These are phyloP conservation scores for Sesbania bispinosa DNA, from an alignment of 306 rosid species.

Conservation along the genomic window DNA sequence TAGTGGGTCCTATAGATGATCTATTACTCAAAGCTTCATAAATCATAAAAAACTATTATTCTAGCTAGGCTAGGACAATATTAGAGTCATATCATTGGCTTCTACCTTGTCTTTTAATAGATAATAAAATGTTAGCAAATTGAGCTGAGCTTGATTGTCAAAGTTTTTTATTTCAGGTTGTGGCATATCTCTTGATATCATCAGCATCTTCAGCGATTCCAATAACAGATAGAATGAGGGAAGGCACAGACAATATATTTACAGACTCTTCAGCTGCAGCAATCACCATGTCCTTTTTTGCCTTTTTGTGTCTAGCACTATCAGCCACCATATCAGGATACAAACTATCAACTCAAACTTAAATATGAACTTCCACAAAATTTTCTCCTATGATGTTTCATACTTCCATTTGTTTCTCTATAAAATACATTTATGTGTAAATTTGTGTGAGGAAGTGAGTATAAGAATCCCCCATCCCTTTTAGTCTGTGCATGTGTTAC, in stretches of 20 bases:
- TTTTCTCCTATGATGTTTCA: background rate
- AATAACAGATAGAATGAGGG: constrained; percentile 49
- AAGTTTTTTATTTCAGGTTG: constrained; percentile 36
- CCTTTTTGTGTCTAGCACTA: constrained; percentile 44
- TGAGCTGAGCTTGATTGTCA: background rate
- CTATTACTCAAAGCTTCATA: background rate
- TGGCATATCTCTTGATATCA: constrained; percentile 68
- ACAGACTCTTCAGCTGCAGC: constrained; percentile 52
- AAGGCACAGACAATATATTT: constrained; percentile 41
- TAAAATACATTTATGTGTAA: background rate
- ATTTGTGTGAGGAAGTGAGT: background rate
- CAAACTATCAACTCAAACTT: constrained; percentile 45
- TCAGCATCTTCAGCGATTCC: constrained; percentile 62
- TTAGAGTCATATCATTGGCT: background rate
- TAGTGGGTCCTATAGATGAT: background rate
- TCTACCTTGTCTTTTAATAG: background rate
- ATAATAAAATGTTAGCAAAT: background rate
- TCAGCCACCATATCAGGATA: constrained; percentile 55
- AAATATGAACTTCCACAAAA: constrained; percentile 20
- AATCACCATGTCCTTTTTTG: constrained; percentile 54
- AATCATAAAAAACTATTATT: too few relatives aligned
- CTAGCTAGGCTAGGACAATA: background rate
- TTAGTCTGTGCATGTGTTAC: background rate
- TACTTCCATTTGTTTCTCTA: background rate
- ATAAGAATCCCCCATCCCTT: background rate